Percentiles rank a stretch among this genome's conserved stretches.
These are phyloP conservation scores for Chionographis japonica DNA, from an alignment of 106 monocot species.

Conservation along the genomic window DNA sequence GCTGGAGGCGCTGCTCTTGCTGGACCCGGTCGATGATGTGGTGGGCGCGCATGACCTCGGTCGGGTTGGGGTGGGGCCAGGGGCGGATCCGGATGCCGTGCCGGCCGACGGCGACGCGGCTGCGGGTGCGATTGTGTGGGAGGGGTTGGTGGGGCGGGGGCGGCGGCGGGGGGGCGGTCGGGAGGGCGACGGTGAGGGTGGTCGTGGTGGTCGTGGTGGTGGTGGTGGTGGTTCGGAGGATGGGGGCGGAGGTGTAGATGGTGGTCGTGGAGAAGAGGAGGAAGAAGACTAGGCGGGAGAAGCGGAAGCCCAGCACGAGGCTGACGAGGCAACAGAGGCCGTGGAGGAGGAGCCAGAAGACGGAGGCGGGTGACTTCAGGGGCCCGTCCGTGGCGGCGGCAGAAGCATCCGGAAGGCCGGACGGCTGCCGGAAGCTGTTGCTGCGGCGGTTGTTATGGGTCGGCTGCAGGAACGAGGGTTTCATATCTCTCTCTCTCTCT, in stretches of 20 bases:
- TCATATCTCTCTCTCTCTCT: background rate
- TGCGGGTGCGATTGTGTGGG: constrained; percentile 19
- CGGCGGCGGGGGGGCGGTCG: constrained; percentile 6
- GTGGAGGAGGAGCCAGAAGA: constrained; percentile 57
- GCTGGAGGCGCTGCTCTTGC: constrained; percentile 67
- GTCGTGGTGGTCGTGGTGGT: constrained; percentile 26
- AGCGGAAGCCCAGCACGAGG: constrained; percentile 70
- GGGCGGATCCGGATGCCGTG: constrained; percentile 98
- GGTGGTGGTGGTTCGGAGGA: constrained; percentile 13
- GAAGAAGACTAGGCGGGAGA: constrained; percentile 63
- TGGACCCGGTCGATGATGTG: constrained; percentile 77
- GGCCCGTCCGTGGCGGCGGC: background rate
- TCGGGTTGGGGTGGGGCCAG: constrained; percentile 81
- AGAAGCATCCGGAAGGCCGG: constrained; percentile 2
- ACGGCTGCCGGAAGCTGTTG: constrained; percentile 11
- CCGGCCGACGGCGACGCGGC: constrained; percentile 82
- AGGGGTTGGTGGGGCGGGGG: constrained; percentile 7
- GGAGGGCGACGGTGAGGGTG: constrained; percentile 18
- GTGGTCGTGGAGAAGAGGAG: constrained; percentile 47
- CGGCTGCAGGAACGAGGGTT: background rate
- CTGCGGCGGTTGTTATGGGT: background rate
- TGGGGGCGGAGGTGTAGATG: constrained; percentile 12
- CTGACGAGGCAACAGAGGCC: constrained; percentile 51
- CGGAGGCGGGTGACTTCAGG: constrained; percentile 14
- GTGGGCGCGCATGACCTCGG: constrained; percentile 74